These are phyloP conservation scores for Orbilia javanica DNA, from an alignment of 2,329 filamentous ascomycete species.

Conservation along the genomic window DNA sequence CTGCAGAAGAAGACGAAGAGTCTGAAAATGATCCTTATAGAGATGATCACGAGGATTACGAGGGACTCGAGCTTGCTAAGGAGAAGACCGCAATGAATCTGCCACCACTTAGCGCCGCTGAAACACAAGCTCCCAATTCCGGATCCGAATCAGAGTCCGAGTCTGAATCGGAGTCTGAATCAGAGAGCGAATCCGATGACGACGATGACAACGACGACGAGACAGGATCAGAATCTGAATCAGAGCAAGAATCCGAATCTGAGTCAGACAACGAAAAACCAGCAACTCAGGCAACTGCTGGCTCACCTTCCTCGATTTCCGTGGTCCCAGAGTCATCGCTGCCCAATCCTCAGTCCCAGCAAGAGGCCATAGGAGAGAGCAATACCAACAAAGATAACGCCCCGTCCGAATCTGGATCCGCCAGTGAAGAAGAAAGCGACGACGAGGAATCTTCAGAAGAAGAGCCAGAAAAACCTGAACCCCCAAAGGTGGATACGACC, in stretches of 20 bases:
- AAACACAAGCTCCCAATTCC: background rate
- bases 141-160: slow-evolving; percentile 11
- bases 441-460: slow-evolving; percentile 8
- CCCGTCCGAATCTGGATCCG: slow-evolving; percentile 11
- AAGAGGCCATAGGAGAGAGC: background rate
- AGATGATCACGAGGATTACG: background rate
- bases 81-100: background rate
- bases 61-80: background rate
- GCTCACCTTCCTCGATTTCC: slow-evolving; percentile 26
- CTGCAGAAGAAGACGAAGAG: background rate
- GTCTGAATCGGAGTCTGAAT: slow-evolving; percentile 11
- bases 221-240: background rate
- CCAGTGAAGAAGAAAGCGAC: background rate
- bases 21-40: no score
- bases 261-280: slow-evolving; percentile 2
- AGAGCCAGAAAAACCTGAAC: slow-evolving; percentile 7
- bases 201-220: background rate
- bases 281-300: background rate
- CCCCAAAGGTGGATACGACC: slow-evolving; percentile 18
- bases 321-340: slow-evolving; percentile 38
- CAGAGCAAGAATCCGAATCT: background rate
- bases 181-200: background rate
- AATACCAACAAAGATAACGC: slow-evolving; percentile 20
- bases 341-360: background rate
- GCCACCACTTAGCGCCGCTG: background rate